Conservation (phyloP, 306 rosid species). For the Lagenaria siceraria region DNA sequence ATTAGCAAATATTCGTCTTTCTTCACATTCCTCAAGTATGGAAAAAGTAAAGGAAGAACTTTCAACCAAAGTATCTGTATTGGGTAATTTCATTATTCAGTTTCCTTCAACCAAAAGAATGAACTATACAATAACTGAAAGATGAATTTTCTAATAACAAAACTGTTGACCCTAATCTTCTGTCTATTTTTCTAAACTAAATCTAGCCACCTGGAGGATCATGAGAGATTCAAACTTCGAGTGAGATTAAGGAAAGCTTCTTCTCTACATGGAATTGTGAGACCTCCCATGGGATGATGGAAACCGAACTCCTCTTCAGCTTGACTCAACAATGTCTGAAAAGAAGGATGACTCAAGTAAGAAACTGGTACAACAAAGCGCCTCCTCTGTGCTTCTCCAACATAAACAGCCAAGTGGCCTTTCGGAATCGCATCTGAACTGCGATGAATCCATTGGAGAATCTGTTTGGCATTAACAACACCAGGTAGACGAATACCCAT, state of each 20-base stretch:
- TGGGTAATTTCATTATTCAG: neutral
- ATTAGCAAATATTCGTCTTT: neutral
- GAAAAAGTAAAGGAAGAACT: neutral
- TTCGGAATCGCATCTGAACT: neutral
- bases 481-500: neutral
- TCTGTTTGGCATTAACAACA: neutral
- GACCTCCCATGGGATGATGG: slow-evolving; percentile 2
- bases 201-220: neutral
- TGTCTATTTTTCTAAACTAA: neutral
- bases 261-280: neutral
- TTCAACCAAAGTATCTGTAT: neutral
- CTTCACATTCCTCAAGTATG: neutral
- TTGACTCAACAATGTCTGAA: neutral
- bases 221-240: neutral
- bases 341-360: neutral
- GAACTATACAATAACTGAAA: neutral
- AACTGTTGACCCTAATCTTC: neutral
- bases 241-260: neutral
- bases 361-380: slow-evolving; percentile 2
- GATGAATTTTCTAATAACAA: neutral
- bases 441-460: neutral
- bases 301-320: neutral
- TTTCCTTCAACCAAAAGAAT: neutral
- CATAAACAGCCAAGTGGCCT: neutral
- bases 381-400: neutral